Evolutionary conservation across 1,284 basidiomycete species (phyloP), one percentile per base, ranked within the genome.

Genomic region (Moniliella sp.): DNA sequence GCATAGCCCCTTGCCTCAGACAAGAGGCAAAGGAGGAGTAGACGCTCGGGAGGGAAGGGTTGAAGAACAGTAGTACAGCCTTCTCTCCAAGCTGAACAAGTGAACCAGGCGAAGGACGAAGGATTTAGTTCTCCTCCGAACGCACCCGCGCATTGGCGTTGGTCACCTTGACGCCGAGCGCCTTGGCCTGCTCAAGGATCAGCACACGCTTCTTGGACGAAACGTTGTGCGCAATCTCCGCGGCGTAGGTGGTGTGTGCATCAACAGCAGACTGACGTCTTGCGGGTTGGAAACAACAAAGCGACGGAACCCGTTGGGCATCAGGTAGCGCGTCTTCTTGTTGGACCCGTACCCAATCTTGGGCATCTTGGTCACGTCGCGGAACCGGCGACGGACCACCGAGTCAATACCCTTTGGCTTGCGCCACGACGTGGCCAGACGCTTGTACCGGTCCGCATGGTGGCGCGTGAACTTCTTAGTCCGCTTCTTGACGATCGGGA

Each of bases 121-220:
- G n/a, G n/a, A n/a, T n/a, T n/a, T n/a, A n/a, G n/a, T n/a, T n/a
- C 75, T 97, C 91, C 71, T 94, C 84, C 63, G 84, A 80, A 67
- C 88, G 79, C 67, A 97, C 73, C 63, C 82, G 81, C 58, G 80
- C 91, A 53, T 76, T 74, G 45, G 82, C 65, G 72, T 99, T 99
- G 50, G 83, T 93, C 61, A 99, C 78, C 69, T 68, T 69, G 53
- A 62, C 55, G 37, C 63, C 63, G 32, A 65, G 57, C 31, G 57
- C 45, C 48, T 50, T 57, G 34, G 48, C 52, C 31, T 78, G 72
- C 65, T 84, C 81, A 42, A 97, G 69, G 56, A 99, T 88, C 48
- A 73, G 68, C 43, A 78, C 76, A 57, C 91, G 81, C 74, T 97
- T 94, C 65, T 83, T 78, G 69, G 78, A 80, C 67, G 77, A 81